Base-by-base conservation (phyloP, 805 yeast genomes). In the Ogataea pilisensis region DNA sequence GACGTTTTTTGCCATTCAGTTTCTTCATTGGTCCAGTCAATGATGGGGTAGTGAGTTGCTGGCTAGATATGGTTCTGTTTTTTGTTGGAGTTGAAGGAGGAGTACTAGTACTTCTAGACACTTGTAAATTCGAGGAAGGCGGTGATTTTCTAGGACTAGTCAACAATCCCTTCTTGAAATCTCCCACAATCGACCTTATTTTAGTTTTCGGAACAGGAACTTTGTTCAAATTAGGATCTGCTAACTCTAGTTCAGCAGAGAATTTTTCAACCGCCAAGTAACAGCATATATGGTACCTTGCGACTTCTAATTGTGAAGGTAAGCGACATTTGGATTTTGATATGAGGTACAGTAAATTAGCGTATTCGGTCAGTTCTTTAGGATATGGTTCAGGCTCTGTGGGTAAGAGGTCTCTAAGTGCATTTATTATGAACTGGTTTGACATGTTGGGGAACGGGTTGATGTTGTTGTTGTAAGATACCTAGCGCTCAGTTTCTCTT, bases 241-340 rank as follows among this genome's bases (percentile, higher is more conserved):
- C 74, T 8, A 78, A 63, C 3, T 68, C 59, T 32, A 75, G 63
- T 27, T 61, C 61, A 9, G 64, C 61, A 11, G 64, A 63, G 32
- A 74, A 69, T 45, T 69, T 68, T 42, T 78, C 79, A 12, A 74
- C 73, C 0, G 85, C 82, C 19, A 82, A 55, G 46, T 65, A 76
- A 5, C 88, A 84, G 57, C 88, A 80, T 11, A 85, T 57, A 55
- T 84, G 90, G 41, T 71, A 72, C 39, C 91, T 65, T 2, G 87
- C 88, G 2, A 74, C 64, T 47, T 84, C 90, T 38, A 78, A 75
- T 30, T 69, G 69, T 20, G 70, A 69, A 12, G 76, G 70, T 18
- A 83, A 57, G 1, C 55, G 53, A 25, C 62, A 57, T 44, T 75
- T 73, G 34, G 72, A 69, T 41, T 68, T 75, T n/a, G 82, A 65